phyloP scores from a whole-genome alignment of 1,139 yeast species.

The Pichia sp. region DNA sequence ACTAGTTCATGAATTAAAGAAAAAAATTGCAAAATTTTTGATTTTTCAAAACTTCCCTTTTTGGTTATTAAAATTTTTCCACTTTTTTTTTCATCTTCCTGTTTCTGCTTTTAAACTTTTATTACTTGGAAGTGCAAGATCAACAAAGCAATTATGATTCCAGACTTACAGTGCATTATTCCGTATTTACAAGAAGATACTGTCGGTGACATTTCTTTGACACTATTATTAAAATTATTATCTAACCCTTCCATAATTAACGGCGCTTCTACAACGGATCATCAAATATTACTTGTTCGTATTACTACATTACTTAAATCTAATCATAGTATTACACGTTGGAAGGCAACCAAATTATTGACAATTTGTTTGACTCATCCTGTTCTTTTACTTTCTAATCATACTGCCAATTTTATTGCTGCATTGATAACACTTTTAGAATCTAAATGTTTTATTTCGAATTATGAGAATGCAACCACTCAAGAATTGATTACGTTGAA shows the following conservation, averaged over 20 bases:
- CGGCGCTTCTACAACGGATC: slow-evolving; percentile 39
- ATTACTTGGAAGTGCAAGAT: no score
- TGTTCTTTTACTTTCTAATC: slow-evolving; percentile 42
- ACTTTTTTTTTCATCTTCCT: background rate
- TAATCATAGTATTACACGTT: slow-evolving; percentile 42
- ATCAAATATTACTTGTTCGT: slow-evolving; percentile 51
- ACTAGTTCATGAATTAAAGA: background rate
- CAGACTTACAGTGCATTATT: slow-evolving; percentile 13
- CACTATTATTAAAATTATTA: slow-evolving; percentile 17
- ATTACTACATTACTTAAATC: slow-evolving; percentile 49
- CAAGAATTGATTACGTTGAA: slow-evolving; percentile 25
- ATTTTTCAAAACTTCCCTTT: background rate
- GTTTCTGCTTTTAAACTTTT: no score
- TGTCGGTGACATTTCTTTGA: slow-evolving; percentile 14
- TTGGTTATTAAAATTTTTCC: background rate
- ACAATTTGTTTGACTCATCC: slow-evolving; percentile 49
- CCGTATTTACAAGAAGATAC: slow-evolving; percentile 21
- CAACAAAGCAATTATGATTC: slow-evolving; percentile 1
- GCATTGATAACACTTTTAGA: slow-evolving; percentile 53
- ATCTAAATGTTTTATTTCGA: slow-evolving; percentile 39
- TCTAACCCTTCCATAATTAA: slow-evolving; percentile 21
- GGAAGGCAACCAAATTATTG: slow-evolving; percentile 59
- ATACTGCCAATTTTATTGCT: slow-evolving; percentile 54
- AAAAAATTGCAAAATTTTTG: slow-evolving; percentile 4
- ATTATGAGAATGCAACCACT: slow-evolving; percentile 30